Evolutionary conservation across 2,329 filamentous ascomycete species (phyloP).

Genomic region (Dactylonectria macrodidyma): DNA sequence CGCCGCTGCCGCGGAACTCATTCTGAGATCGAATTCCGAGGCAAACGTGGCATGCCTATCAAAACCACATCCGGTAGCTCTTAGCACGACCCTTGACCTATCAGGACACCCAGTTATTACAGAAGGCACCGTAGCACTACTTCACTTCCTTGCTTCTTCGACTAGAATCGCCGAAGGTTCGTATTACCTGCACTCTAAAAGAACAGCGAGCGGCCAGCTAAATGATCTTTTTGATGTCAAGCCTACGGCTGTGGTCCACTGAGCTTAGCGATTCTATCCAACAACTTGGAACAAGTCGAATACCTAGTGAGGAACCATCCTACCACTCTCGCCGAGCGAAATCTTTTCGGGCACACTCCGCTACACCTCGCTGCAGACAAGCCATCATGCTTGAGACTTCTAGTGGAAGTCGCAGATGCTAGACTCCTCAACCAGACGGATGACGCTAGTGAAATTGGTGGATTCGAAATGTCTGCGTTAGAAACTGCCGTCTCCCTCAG

Average conservation of each 20-base stretch:
- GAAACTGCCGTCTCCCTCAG: not conserved
- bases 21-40: conserved; percentile 4
- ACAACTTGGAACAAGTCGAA: conserved; percentile 9
- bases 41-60: conserved; percentile 8
- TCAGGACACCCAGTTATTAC: not conserved
- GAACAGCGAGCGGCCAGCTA: conserved; percentile 8
- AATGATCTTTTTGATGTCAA: conserved; percentile 1
- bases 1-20: conserved; percentile 1
- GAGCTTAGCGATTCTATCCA: conserved; percentile 9
- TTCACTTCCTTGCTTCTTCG: conserved; percentile 9
- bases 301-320: conserved; percentile 11
- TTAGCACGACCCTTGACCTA: not conserved
- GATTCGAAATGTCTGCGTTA: not conserved
- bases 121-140: not conserved
- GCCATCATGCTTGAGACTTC: not conserved
- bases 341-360: conserved; percentile 5
- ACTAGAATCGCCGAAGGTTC: conserved; percentile 10
- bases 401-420: not conserved
- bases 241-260: conserved; percentile 12
- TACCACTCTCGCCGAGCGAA: not conserved
- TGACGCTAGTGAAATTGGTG: too few relatives aligned
- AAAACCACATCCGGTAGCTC: not conserved
- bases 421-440: not conserved
- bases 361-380: conserved; percentile 7
- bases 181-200: conserved; percentile 5